Base-by-base conservation (phyloP, 495 filamentous ascomycete species). In the Cercophora sp. region DNA sequence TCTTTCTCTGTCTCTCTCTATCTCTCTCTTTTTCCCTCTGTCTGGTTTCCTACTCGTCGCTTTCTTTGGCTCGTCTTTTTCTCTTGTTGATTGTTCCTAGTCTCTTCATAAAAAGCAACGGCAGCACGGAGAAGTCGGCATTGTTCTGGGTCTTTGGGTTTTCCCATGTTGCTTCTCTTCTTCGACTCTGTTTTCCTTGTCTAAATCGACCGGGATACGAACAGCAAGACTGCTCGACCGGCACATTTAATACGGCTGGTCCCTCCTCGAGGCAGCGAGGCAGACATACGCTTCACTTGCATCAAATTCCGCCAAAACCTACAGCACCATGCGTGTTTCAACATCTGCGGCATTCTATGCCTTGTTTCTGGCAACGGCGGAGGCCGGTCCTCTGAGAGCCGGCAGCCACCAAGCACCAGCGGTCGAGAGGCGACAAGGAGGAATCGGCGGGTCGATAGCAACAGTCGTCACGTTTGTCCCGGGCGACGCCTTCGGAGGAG, bases 331-430 rank as follows among this genome's bases (percentile, higher is more conserved):
- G 10, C 20, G 10, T n/a, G 13, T 51, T 29, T 39, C 54, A 13
- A 48, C 29, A 22, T 42, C 37, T 22, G 18, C 59, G 48, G 43
- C 59, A 46, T 18, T 56, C 8, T 39, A 39, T 18, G 43, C 46
- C 48, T 34, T 60, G 25, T 37, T 60, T 25, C 27, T 57, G 16
- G 46, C 54, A 5, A 42, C 52, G 25, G 50, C 47, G 9, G 58
- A 67, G 55, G 64, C 64, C 20, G 64, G 62, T 18, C 64, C 64
- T 56, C 48, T 67, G 19, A 39, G 53, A 19, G 19, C 16, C 8
- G 20, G 48, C 19, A 45, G 13, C 5, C 48, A 37, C 8, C 11
- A 39, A 26, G 36, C 13, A 22, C 35, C 29, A 29, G 13, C 35
- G 9, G 57, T 10, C 20, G 9, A 13, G 29, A 56, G 36, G 37